Base-by-base conservation (phyloP, 768 basidiomycete genomes). In the Kwoniella sp. region DNA sequence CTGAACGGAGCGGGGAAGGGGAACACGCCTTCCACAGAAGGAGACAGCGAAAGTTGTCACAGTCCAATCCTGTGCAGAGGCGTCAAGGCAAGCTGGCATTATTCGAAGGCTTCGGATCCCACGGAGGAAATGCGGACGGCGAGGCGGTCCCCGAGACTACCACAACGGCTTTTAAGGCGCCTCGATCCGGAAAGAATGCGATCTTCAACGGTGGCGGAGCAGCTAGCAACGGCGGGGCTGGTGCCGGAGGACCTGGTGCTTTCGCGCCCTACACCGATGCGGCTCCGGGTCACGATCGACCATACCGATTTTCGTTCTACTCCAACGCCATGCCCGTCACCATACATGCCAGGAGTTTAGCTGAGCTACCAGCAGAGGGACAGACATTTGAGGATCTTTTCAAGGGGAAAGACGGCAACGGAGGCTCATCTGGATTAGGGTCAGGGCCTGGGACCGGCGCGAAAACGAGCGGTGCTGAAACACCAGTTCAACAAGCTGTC, bases 251-350 rank as follows among this genome's bases (percentile, higher is more conserved):
- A 1, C 58, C 60, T 38, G 30, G 55, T 23, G 65, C 74, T 29
- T 71, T 75, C 57, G 58, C 65, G 50, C 63, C 78, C 23, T 79
- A 76, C 65, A 71, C 72, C 4, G 79, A 79, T 54, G 55, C 55
- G 85, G 67, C 57, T 61, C 70, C 66, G 20, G 81, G 75, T 0
- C 89, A 93, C 69, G 92, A 93, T 74, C 85, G 93, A 73, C 95
- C 94, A 9, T 98, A 97, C 77, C 87, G 96, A 51, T 99, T 98
- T 82, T 97, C 96, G 0, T 99, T 98, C 83, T 99, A 98, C 82
- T 97, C 92, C 20, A 98, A 96, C 74, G 86, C 89, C 3, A 83
- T 96, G 55, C 87, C 89, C 2, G 90, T 93, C 0, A 97, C 96
- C 1, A 97, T 99, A 54, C 95, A 98, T 82, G 91, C 96, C 0